These are phyloP conservation scores for Prunus fruticosa DNA, from an alignment of 306 rosid genomes.

Conservation along the genomic window DNA sequence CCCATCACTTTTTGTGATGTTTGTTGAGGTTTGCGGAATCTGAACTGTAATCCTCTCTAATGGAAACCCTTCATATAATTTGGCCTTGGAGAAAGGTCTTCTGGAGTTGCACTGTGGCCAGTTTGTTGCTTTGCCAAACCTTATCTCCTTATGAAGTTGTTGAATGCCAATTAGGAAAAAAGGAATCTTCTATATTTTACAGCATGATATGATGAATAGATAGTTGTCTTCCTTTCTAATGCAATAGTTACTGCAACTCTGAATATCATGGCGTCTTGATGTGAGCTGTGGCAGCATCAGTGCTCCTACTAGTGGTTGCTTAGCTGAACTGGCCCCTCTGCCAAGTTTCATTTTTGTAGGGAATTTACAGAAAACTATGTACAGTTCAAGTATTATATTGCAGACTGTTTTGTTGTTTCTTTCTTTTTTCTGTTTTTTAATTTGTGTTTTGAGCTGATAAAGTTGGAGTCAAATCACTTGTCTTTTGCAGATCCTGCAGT, in stretches of 20 bases:
- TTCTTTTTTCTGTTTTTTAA: not conserved
- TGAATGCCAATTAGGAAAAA: not conserved
- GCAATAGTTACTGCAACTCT: not conserved
- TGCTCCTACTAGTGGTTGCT: not conserved
- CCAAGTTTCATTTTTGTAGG: not conserved
- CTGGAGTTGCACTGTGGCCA: not conserved
- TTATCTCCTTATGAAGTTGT: not conserved
- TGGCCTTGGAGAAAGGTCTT: not conserved
- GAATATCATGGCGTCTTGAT: not conserved
- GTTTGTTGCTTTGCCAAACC: not conserved
- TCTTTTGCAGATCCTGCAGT: conserved; percentile 71
- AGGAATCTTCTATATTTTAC: not conserved
- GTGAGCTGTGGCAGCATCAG: not conserved
- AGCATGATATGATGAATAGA: not conserved
- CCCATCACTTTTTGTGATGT: not conserved
- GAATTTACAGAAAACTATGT: not conserved
- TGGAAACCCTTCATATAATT: not conserved
- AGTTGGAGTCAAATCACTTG: not conserved
- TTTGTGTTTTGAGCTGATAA: not conserved
- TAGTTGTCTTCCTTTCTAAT: not conserved
- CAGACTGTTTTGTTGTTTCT: not conserved
- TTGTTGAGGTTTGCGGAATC: not conserved
- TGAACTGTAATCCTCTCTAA: not conserved
- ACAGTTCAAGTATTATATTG: not conserved
- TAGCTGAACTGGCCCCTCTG: conserved; percentile 8